Conservation (phyloP, 164 flowering plant genomes). For the Vitis riparia region DNA sequence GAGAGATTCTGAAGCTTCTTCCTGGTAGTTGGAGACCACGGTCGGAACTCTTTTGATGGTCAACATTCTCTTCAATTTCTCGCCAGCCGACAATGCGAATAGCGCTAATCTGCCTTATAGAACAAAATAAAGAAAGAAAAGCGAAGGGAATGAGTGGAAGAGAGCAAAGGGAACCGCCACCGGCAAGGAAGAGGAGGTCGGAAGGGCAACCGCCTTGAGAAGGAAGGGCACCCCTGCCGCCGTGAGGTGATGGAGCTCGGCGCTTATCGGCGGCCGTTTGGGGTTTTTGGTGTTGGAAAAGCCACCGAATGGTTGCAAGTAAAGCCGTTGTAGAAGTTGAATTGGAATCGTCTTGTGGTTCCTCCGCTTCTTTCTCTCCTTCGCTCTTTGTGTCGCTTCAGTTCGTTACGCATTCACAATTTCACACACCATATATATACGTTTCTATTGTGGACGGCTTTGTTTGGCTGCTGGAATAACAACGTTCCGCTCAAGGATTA, state of each 20-base stretch:
- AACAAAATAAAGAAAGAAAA: neutral
- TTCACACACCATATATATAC: too few species aligned
- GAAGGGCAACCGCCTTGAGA: constrained; percentile 82
- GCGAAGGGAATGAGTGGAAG: neutral
- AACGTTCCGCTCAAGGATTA: too few species aligned
- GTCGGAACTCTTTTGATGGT: constrained; percentile 83
- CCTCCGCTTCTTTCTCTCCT: too few species aligned
- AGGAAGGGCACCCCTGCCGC: constrained; percentile 78
- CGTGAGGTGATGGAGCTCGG: constrained; percentile 64
- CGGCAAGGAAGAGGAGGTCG: constrained; percentile 76
- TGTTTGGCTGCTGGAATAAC: too few species aligned
- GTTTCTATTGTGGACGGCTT: too few species aligned
- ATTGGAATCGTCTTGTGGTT: too few species aligned
- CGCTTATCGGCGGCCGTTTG: too few species aligned
- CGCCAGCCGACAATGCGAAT: neutral
- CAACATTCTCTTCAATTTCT: constrained; percentile 30
- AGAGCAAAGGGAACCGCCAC: constrained; percentile 40
- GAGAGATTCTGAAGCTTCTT: constrained; percentile 18
- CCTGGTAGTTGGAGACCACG: constrained; percentile 69
- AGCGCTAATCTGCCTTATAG: neutral
- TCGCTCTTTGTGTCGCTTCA: too few species aligned
- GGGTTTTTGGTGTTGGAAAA: too few species aligned
- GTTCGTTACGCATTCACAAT: too few species aligned
- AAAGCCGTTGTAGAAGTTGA: too few species aligned
- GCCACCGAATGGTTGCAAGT: too few species aligned